Evolutionary conservation across 805 yeast genomes (phyloP), one percentile per base, ranked within the genome.

Genomic region (Metahyphopichia silvanorum): DNA sequence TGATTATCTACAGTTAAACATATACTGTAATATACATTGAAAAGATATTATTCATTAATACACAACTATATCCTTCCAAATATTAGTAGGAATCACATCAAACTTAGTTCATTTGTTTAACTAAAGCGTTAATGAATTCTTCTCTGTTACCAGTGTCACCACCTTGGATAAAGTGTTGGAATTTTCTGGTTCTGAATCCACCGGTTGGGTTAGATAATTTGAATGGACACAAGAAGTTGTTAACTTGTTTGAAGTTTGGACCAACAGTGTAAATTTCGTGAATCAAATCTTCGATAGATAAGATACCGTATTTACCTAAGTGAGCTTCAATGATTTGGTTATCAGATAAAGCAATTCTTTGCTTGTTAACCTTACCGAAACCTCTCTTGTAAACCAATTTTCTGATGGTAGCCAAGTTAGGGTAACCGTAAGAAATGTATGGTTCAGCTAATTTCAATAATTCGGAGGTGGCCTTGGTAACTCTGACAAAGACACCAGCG

Each of bases 141-240:
- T 87, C 96, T 76, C 95, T 85, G 94, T 87, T 87, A 84, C 96
- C 96, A 71, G 87, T 80, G 77, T 93, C 82, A 83, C 96, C 96
- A 79, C 95, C 95, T 77, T 86, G 94, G 79, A 87, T 83, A 68
- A 84, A 87, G 77, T 87, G 95, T 77, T 80, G 80, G 94, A 87
- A 87, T 80, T 87, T 87, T 82, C 95, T 87, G 54, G 85, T 85
- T 78, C 95, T 91, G 95, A 94, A 87, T 72, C 96, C 96, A 75
- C 96, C 96, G 71, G 79, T 78, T 73, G 96, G 96, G 82, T 84
- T 86, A 58, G 95, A 86, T 69, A 87, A 80, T 77, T 85, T 80
- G 91, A 87, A 87, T 76, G 96, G 96, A 94, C 95, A 86, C 74
- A 87, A 79, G 81, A 87, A 87, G 94, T 86, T 87, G 89, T 85